Evolutionary conservation across 148 eudicot species (phyloP).

Genomic region (Fallopia convolvulus): DNA sequence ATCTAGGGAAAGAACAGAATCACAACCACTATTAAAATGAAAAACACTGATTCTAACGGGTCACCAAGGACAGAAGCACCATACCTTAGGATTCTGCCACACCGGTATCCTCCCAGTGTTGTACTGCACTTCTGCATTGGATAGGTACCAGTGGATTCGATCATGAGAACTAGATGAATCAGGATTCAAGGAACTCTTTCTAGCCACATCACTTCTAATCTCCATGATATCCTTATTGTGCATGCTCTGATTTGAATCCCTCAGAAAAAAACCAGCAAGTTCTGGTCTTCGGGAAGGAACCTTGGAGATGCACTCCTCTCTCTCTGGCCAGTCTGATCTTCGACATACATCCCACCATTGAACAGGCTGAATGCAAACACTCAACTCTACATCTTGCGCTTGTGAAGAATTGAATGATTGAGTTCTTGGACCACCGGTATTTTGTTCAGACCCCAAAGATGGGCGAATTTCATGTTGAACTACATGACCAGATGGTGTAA

Average conservation of each 20-base stretch:
- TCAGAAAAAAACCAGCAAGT: constrained; percentile 18
- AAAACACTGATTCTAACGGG: constrained; percentile 1
- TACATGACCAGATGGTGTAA: constrained; percentile 78
- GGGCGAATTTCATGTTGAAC: constrained; percentile 84
- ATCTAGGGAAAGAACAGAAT: constrained; percentile 31
- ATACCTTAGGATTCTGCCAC: constrained; percentile 88
- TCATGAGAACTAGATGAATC: constrained; percentile 47
- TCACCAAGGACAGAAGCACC: constrained; percentile 10
- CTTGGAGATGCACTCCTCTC: constrained; percentile 58
- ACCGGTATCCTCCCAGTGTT: constrained; percentile 54
- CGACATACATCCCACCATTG: constrained; percentile 99
- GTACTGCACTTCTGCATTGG: constrained; percentile 88
- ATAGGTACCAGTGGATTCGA: constrained; percentile 60
- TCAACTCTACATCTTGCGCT: constrained; percentile 66
- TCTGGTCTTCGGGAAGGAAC: constrained; percentile 36
- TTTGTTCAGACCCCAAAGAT: constrained; percentile 48
- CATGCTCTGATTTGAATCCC: constrained; percentile 3
- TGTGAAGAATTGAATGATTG: constrained; percentile 39
- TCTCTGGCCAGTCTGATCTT: constrained; percentile 88
- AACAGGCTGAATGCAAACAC: constrained; percentile 68
- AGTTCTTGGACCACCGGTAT: constrained; percentile 38
- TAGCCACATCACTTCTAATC: constrained; percentile 11
- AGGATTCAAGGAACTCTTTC: background rate
- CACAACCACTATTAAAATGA: constrained; percentile 3
- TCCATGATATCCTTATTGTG: background rate